phyloP scores from a whole-genome alignment of 768 basidiomycete species.

The Hygrocybe coccinea region DNA sequence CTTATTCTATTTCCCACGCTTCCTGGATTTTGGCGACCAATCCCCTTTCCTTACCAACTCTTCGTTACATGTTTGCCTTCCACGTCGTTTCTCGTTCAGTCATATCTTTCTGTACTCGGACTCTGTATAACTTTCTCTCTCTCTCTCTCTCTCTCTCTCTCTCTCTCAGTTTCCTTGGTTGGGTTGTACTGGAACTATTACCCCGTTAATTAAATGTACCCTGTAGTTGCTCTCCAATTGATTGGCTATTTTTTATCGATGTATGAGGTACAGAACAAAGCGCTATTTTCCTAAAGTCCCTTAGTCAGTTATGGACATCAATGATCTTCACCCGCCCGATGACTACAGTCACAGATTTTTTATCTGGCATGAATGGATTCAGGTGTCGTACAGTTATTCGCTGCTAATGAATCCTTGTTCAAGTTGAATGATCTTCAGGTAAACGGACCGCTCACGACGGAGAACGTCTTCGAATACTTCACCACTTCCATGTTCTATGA shows the following conservation, averaged over 20 bases:
- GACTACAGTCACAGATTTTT: constrained; percentile 81
- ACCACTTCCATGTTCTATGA: constrained; percentile 90
- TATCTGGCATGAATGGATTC: constrained; percentile 90
- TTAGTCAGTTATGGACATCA: constrained; percentile 37
- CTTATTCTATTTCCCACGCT: not conserved
- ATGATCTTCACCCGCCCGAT: constrained; percentile 73
- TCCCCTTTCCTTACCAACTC: not conserved
- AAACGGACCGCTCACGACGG: constrained; percentile 67
- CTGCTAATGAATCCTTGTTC: not conserved
- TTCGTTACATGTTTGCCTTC: too few relatives aligned
- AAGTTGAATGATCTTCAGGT: too few relatives aligned
- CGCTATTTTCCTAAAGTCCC: not conserved
- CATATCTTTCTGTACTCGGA: too few relatives aligned
- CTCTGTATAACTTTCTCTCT: too few relatives aligned
- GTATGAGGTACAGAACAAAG: too few relatives aligned
- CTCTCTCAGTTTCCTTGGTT: too few relatives aligned
- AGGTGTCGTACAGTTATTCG: constrained; percentile 35
- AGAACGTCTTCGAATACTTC: constrained; percentile 89
- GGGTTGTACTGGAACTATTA: too few relatives aligned
- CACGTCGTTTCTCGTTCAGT: too few relatives aligned
- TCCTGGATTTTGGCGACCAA: not conserved
- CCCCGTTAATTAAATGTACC: not conserved
- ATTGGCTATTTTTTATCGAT: too few relatives aligned
- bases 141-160: too few relatives aligned
- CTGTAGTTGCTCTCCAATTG: too few relatives aligned